Conservation (phyloP, 805 yeast genomes). For the Citeromyces matritensis region DNA sequence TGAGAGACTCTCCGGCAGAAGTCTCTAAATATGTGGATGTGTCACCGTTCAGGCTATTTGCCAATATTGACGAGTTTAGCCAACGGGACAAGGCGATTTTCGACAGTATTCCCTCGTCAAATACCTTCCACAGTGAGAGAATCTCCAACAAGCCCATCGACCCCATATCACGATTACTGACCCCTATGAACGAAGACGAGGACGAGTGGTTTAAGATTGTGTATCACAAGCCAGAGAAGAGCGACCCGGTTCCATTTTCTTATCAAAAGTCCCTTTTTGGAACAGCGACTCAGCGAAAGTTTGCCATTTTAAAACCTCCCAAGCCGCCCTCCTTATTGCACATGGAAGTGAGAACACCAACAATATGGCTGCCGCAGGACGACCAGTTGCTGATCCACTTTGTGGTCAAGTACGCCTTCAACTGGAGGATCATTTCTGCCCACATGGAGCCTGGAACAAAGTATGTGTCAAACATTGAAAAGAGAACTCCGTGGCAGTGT, state of each 20-base stretch:
- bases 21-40: slow-evolving; percentile 1
- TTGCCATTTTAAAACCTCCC: slow-evolving; percentile 70
- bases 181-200: slow-evolving; percentile 50
- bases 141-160: slow-evolving; percentile 4
- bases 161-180: slow-evolving; percentile 41
- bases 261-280: slow-evolving; percentile 42
- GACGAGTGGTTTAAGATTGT: slow-evolving; percentile 43
- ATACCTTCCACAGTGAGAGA: slow-evolving; percentile 24
- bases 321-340: slow-evolving; percentile 77
- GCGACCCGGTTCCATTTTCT: slow-evolving; percentile 19
- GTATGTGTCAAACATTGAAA: slow-evolving; percentile 77
- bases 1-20: slow-evolving; percentile 1
- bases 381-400: slow-evolving; percentile 68
- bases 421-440: slow-evolving; percentile 86
- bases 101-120: slow-evolving; percentile 28
- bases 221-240: slow-evolving; percentile 30
- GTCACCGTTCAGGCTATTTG: slow-evolving; percentile 29
- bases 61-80: slow-evolving; percentile 23
- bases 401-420: slow-evolving; percentile 76
- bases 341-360: slow-evolving; percentile 74
- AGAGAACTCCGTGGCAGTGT: slow-evolving; percentile 98
- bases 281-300: slow-evolving; percentile 32
- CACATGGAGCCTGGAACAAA: slow-evolving; percentile 56
- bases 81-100: slow-evolving; percentile 31
- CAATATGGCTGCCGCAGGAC: slow-evolving; percentile 93